A percentile compares a stretch with the other conserved stretches of the same genome.
Evolutionary conservation across 2,329 filamentous ascomycete species (phyloP).

Genomic region (Pseudogymnoascus sp.): DNA sequence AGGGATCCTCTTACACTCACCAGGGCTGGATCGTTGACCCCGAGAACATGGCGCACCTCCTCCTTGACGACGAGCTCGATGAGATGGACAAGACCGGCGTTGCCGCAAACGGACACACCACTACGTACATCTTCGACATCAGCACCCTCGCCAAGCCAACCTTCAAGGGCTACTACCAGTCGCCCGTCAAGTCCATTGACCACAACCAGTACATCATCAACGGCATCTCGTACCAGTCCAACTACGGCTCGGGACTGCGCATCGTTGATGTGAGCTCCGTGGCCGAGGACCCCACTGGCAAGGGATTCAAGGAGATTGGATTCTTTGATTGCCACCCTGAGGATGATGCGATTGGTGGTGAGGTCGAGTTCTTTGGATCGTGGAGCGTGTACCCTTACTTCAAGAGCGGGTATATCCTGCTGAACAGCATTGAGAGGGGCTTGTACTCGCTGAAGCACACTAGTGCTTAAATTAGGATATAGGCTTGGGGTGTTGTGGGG

Average conservation of each 20-base stretch:
- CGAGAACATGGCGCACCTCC: constrained; percentile 36
- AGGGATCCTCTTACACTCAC: constrained; percentile 44
- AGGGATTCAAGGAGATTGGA: constrained; percentile 36
- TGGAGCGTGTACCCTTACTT: constrained; percentile 37
- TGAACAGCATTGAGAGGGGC: constrained; percentile 36
- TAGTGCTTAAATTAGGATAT: background rate
- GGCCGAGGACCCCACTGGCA: constrained; percentile 20
- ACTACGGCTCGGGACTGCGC: constrained; percentile 43
- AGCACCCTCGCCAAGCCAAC: constrained; percentile 32
- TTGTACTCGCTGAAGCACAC: constrained; percentile 31
- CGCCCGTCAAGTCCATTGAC: constrained; percentile 34
- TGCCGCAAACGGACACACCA: constrained; percentile 37
- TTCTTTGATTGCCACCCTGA: constrained; percentile 32
- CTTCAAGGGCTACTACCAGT: constrained; percentile 37
- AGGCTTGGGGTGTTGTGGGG: background rate
- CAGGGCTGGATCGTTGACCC: constrained; percentile 38
- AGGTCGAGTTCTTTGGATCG: constrained; percentile 35
- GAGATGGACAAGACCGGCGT: constrained; percentile 36
- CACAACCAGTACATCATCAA: constrained; percentile 41
- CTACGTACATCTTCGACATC: constrained; percentile 46
- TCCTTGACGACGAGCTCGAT: constrained; percentile 48
- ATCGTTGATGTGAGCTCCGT: constrained; percentile 31
- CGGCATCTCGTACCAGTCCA: constrained; percentile 39
- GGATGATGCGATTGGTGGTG: constrained; percentile 28
- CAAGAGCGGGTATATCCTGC: constrained; percentile 32